Evolutionary conservation across 169 alveolate species (phyloP).

Genomic region (Plasmodium vivax): DNA sequence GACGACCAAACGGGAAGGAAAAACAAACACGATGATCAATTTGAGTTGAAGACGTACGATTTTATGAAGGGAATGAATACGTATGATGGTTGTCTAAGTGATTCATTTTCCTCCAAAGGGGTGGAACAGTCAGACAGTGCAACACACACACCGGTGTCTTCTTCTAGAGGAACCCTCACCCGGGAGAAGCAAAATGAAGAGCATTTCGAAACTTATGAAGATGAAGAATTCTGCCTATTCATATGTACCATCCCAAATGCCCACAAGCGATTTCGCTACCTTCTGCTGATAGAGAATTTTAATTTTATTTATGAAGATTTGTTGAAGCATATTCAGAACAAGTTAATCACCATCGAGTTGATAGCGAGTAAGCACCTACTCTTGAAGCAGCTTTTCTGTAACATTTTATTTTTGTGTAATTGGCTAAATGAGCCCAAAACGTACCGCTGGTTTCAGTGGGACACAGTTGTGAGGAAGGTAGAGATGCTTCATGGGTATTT

Average conservation of each 20-base stretch:
- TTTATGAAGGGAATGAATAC: conserved; percentile 48
- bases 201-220: conserved; percentile 26
- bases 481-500: conserved; percentile 54
- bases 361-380: conserved; percentile 38
- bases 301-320: conserved; percentile 62
- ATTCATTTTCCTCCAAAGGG: background rate
- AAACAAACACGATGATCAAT: conserved; percentile 12
- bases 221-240: conserved; percentile 67
- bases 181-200: background rate
- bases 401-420: conserved; percentile 58
- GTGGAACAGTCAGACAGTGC: background rate
- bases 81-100: background rate
- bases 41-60: conserved; percentile 38
- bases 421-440: conserved; percentile 60
- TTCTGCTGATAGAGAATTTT: conserved; percentile 63
- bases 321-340: conserved; percentile 38
- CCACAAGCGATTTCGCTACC: conserved; percentile 56
- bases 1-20: background rate
- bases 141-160: background rate
- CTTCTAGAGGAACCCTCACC: background rate
- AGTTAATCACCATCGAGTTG: conserved; percentile 35
- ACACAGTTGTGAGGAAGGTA: conserved; percentile 24
- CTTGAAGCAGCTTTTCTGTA: conserved; percentile 65
- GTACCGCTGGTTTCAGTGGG: conserved; percentile 71
- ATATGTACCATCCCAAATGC: conserved; percentile 34